Base-by-base conservation (phyloP, 176 grass and related monocot species). In the Chrysopogon serrulatus region DNA sequence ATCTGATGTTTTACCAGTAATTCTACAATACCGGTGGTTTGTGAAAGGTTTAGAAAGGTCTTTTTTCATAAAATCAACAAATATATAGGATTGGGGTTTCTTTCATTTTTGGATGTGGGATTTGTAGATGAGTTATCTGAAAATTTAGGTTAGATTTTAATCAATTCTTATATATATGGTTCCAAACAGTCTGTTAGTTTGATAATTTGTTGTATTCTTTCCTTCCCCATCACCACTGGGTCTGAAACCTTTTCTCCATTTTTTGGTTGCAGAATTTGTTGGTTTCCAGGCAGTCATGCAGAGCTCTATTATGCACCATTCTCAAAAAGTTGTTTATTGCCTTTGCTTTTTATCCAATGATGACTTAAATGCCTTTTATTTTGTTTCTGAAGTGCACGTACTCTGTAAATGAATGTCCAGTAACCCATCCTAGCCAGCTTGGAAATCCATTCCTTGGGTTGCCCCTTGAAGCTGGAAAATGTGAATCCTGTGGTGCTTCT, bases 401-500 rank as follows among this genome's bases (percentile, higher is more conserved):
- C 41, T 90, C 93, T 0, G 56, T 92, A n/a, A 98, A 86, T 26
- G 93, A 94, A 2, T 95, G 91, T 4, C 77, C 96, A 5, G 85
- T 98, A 17, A 92, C 91, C 43, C 93, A 98, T 79, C 93, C 93
- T 27, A 94, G 93, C 73, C 96, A 98, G 81, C 87, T 98, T 56
- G 54, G 53, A 56, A 98, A 98, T 60, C 93, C 96, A 60, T 98
- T 94, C 74, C 89, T 98, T 62, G 96, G 96, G 66, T 84, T 98
- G 68, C 96, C 96, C 16, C 79, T 98, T 15, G 93, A 95, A 82
- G 82, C 76, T 66, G 93, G 96, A 18, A 93, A 90, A 83, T 98
- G 96, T 30, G 96, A 98, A 76, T 87, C 96, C 16, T 98, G 96
- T 83, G 96, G 96, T 30, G 94, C 93, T 40, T 86, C 89, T 9